Evolutionary conservation across 2,329 filamentous ascomycete genomes (phyloP).

Genomic region (Colletotrichum paranaense): DNA sequence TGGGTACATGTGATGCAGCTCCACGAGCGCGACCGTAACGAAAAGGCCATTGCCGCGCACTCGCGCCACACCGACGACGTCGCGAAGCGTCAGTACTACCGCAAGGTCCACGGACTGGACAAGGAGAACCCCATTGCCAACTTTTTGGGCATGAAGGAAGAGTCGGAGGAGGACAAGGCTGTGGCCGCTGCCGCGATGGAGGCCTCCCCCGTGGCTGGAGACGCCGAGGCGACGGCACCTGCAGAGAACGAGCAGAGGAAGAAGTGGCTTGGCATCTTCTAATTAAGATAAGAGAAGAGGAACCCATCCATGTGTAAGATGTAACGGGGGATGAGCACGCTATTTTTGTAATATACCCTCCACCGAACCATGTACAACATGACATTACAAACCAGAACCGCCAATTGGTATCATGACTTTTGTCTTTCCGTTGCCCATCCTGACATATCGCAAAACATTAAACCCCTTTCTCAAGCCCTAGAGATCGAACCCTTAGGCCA

Average conservation of each 20-base stretch:
- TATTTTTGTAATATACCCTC: constrained; percentile 31
- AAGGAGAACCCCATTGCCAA: constrained; percentile 65
- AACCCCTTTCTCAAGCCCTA: background rate
- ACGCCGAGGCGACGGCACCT: constrained; percentile 28
- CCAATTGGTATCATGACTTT: constrained; percentile 32
- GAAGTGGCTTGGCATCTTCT: constrained; percentile 90
- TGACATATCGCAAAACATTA: constrained; percentile 20
- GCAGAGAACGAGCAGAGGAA: constrained; percentile 57
- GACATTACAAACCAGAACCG: constrained; percentile 16
- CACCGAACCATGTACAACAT: constrained; percentile 31
- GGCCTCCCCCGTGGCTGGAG: constrained; percentile 22
- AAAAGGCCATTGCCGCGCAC: constrained; percentile 77
- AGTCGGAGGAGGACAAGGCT: constrained; percentile 46
- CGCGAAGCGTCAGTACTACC: constrained; percentile 85
- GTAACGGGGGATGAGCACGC: background rate
- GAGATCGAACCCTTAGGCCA: constrained; percentile 58
- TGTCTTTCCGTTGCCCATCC: constrained; percentile 15
- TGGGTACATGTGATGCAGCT: constrained; percentile 80
- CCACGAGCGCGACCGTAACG: constrained; percentile 78
- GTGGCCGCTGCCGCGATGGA: constrained; percentile 45
- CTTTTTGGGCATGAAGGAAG: constrained; percentile 51
- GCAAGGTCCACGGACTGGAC: constrained; percentile 86
- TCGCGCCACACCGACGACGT: constrained; percentile 84
- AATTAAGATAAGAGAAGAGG: constrained; percentile 37
- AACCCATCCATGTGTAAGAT: background rate